Evolutionary conservation across 192 early-diverging fungal genomes (phyloP), one percentile per base, ranked within the genome.

Genomic region (Coemansia sp.): DNA sequence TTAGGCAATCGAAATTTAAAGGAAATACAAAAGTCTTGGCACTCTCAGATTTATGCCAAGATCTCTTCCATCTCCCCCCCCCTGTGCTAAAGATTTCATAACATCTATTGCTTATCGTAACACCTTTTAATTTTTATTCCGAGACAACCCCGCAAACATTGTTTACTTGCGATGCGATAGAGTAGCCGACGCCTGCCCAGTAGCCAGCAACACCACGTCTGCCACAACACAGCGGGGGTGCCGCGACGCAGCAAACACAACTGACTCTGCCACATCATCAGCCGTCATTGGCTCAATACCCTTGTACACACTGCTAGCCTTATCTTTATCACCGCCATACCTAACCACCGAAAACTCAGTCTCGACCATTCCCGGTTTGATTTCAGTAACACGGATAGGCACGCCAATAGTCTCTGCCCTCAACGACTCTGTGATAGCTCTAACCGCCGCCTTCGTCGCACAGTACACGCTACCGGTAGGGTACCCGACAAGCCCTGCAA

Each of bases 301-400:
- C 48, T 88, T 86, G 78, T 97, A 97, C 22, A 97, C 93, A 17
- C 77, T 62, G 24, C 86, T 85, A 0, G 91, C 91, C 67, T 78
- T 89, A 4, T 44, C 51, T 61, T 85, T 82, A 34, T 94, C 91
- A 0, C 91, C 89, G 29, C 69, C 32, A 77, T 89, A 94, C 11
- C 95, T 84, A 6, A 97, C 87, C 15, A 91, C 80, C 15, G 88
- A 91, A 87, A 96, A 97, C 72, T 97, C 95, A 0, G 95, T 97
- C 77, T 97, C 90, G 5, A 95, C 94, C 86, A 90, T 86, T 3
- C 90, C 93, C 20, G 95, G 92, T 19, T 87, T 88, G 44, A 97
- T 91, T 64, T 84, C 86, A 1, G 89, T 91, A n/a, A 97, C 91
- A 19, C 85, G 72, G 36, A 93, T 85, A 6, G 86, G 88, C 5